Percentiles rank a stretch among this genome's conserved stretches.
Conservation (phyloP, 257 asterid genomes). For the Apocynum venetum region DNA sequence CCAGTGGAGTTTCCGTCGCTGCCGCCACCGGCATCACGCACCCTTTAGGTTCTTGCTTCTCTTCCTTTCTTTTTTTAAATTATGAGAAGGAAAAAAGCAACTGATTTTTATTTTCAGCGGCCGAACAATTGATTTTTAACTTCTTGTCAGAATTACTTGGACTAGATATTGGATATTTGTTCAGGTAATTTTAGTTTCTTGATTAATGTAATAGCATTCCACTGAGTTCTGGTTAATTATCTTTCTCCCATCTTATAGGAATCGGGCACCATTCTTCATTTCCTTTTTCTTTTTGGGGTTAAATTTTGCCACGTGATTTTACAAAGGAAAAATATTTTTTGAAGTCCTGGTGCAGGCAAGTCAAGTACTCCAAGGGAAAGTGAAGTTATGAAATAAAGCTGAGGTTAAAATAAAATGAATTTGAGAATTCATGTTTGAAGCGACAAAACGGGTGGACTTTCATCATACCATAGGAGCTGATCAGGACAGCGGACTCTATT, state of each 20-base stretch:
- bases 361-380: neutral
- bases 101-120: neutral
- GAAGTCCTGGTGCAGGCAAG: neutral
- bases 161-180: too few relatives aligned
- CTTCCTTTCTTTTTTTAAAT: neutral
- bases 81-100: neutral
- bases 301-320: neutral
- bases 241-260: neutral
- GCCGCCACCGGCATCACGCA: constrained; percentile 86
- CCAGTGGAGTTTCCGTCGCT: constrained; percentile 90
- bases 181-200: neutral
- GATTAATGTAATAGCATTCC: neutral
- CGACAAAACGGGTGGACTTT: too few relatives aligned
- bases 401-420: neutral
- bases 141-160: too few relatives aligned
- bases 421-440: neutral
- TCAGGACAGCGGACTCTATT: too few relatives aligned
- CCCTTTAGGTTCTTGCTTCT: constrained; percentile 61
- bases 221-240: neutral
- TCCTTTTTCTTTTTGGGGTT: neutral
- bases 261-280: neutral
- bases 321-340: neutral
- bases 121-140: neutral
- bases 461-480: too few relatives aligned
- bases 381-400: neutral